A percentile compares a stretch with the other conserved stretches of the same genome.
Conservation (phyloP, 2,329 filamentous ascomycete genomes). For the Ophiognomonia clavigignenti-juglandacearum region DNA sequence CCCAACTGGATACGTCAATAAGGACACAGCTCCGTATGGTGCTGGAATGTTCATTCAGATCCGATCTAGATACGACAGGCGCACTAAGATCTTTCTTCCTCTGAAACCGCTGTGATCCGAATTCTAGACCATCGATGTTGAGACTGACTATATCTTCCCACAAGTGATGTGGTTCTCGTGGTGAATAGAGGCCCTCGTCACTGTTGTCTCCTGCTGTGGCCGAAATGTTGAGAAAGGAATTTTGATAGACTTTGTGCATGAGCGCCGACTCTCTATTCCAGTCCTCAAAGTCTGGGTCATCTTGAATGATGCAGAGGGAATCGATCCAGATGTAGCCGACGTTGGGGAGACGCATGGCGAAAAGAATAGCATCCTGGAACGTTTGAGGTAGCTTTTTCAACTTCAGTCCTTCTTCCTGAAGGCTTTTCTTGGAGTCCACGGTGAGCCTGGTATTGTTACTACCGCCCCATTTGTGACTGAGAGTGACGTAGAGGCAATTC, state of each 20-base stretch:
- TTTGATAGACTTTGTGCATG: slow-evolving; percentile 18
- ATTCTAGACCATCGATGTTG: not conserved
- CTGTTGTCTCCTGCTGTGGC: slow-evolving; percentile 15
- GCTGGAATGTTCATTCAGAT: not conserved
- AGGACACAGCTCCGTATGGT: not conserved
- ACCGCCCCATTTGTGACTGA: not conserved
- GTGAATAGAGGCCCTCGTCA: slow-evolving; percentile 5
- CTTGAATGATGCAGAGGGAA: too few species aligned
- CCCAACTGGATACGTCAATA: slow-evolving; percentile 6
- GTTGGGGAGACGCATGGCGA: not conserved
- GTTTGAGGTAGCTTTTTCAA: not conserved
- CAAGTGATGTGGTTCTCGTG: not conserved
- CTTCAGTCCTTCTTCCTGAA: not conserved
- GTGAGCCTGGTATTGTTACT: not conserved
- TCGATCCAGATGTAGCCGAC: slow-evolving; percentile 15
- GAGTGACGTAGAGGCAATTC: not conserved
- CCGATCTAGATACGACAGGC: not conserved
- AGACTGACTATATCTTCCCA: slow-evolving; percentile 3
- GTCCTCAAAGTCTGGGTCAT: slow-evolving; percentile 14
- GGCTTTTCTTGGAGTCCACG: not conserved
- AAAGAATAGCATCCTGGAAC: slow-evolving; percentile 1
- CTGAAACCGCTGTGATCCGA: not conserved
- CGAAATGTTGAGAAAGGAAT: slow-evolving; percentile 19
- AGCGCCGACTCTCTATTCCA: slow-evolving; percentile 16
- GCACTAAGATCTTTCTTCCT: too few species aligned